These are phyloP conservation scores for Tylopilus plumbeoviolaceoides DNA, from an alignment of 768 basidiomycete genomes.

Conservation along the genomic window DNA sequence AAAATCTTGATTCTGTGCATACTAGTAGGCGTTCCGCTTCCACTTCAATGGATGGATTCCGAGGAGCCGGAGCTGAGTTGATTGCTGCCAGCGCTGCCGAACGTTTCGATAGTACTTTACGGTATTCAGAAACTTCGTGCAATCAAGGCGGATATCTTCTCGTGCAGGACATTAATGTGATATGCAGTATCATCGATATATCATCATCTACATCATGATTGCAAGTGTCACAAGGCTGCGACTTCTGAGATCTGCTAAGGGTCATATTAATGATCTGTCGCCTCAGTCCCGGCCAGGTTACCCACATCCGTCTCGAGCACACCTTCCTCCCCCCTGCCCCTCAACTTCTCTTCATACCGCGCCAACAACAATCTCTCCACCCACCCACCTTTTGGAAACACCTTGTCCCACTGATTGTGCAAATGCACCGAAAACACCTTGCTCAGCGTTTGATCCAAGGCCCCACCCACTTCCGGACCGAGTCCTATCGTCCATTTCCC, in stretches of 20 bases:
- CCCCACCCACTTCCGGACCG: slow-evolving; percentile 57
- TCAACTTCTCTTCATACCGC: slow-evolving; percentile 47
- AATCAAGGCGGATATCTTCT: no score
- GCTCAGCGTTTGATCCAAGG: slow-evolving; percentile 53
- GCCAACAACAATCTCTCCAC: slow-evolving; percentile 73
- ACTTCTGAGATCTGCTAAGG: no score
- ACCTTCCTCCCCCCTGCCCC: background rate
- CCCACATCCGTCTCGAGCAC: background rate
- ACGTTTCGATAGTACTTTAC: no score
- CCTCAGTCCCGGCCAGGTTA: no score
- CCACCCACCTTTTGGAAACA: slow-evolving; percentile 82
- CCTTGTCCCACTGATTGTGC: slow-evolving; percentile 95
- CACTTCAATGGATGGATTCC: slow-evolving; percentile 1
- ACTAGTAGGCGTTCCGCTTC: slow-evolving; percentile 1
- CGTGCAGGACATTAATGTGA: no score
- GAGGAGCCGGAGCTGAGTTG: slow-evolving; percentile 1
- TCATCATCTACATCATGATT: no score
- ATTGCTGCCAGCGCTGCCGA: background rate
- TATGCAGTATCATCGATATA: no score
- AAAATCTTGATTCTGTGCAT: background rate
- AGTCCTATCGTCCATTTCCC: slow-evolving; percentile 69
- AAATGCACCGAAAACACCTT: slow-evolving; percentile 87
- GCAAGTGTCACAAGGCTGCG: no score
- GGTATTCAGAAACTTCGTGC: no score
- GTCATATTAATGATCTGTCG: no score